Percentiles rank a stretch among this genome's conserved stretches.
Evolutionary conservation across 352 stramenopile genomes (phyloP).

Genomic region (Globisporangium iwayamae): DNA sequence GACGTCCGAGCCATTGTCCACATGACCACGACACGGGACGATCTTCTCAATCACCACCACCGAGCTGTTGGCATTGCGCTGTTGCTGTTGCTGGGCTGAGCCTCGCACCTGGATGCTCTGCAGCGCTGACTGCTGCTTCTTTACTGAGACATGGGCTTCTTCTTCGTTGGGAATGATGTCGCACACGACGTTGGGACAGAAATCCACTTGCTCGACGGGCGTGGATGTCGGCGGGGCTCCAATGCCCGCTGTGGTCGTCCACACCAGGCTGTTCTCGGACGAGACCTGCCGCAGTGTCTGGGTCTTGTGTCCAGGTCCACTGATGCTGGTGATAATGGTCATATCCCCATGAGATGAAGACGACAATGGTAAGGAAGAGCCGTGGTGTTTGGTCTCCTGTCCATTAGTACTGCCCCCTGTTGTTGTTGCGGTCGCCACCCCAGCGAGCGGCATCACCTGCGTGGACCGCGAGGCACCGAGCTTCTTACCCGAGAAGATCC

Average conservation of each 20-base stretch:
- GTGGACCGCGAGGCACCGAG: conserved; percentile 52
- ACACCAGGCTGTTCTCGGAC: conserved; percentile 24
- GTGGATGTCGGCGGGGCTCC: conserved; percentile 1
- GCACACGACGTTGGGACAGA: conserved; percentile 33
- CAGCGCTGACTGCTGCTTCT: conserved; percentile 2
- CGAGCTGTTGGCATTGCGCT: background rate
- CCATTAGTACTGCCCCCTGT: too few species aligned
- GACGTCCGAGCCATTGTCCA: conserved; percentile 3
- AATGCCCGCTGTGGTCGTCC: background rate
- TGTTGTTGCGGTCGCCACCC: background rate
- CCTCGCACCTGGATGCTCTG: conserved; percentile 13
- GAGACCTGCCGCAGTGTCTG: conserved; percentile 23
- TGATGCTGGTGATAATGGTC: too few species aligned
- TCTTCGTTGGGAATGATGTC: conserved; percentile 25
- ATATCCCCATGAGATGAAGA: background rate
- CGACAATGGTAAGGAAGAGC: background rate
- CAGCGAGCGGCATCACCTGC: conserved; percentile 48
- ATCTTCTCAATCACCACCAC: conserved; percentile 15
- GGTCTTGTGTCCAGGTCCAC: background rate
- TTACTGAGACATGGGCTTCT: background rate
- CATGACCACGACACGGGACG: conserved; percentile 5
- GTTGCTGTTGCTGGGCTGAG: background rate
- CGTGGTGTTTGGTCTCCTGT: background rate
- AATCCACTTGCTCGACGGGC: conserved; percentile 12
- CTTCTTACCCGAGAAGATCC: conserved; percentile 52